Percentiles rank a stretch among this genome's conserved stretches.
phyloP scores from a whole-genome alignment of 2,329 filamentous ascomycete species.

The Endoconidiophora laricicola region DNA sequence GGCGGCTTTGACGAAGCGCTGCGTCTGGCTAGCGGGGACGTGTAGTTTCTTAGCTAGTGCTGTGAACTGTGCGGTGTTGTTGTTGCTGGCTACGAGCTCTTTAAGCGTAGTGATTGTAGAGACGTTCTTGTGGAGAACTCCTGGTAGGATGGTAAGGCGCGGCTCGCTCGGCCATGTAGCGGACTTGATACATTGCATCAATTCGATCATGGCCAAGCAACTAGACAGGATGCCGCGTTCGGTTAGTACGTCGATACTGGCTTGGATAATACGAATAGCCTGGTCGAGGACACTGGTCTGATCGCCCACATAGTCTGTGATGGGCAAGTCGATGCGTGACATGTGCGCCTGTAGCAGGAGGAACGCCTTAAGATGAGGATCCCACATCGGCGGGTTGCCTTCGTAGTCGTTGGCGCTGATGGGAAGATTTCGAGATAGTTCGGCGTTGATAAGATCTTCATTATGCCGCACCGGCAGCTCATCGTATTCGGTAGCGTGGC shows the following conservation, averaged over 20 bases:
- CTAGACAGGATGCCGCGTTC: slow-evolving; percentile 73
- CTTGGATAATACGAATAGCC: slow-evolving; percentile 91
- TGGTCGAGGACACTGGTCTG: slow-evolving; percentile 83
- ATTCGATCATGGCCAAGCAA: slow-evolving; percentile 62
- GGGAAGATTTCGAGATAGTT: slow-evolving; percentile 69
- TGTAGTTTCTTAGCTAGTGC: slow-evolving; percentile 33
- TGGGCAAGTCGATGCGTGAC: slow-evolving; percentile 79
- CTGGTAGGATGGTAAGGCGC: slow-evolving; percentile 63
- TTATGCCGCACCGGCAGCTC: slow-evolving; percentile 96
- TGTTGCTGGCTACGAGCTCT: slow-evolving; percentile 26
- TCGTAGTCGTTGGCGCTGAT: slow-evolving; percentile 37
- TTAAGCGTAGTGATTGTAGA: slow-evolving; percentile 23
- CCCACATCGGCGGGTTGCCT: slow-evolving; percentile 78
- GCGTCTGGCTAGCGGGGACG: slow-evolving; percentile 28
- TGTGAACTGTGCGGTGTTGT: slow-evolving; percentile 14
- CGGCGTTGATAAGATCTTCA: slow-evolving; percentile 90
- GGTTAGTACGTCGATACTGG: slow-evolving; percentile 80
- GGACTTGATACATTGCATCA: slow-evolving; percentile 84
- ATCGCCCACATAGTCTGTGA: slow-evolving; percentile 93
- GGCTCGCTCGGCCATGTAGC: slow-evolving; percentile 80
- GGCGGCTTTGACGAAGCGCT: slow-evolving; percentile 40
- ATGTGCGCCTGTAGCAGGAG: slow-evolving; percentile 89
- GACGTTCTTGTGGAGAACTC: slow-evolving; percentile 33
- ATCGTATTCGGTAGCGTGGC: slow-evolving; percentile 83
- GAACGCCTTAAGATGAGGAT: slow-evolving; percentile 94